phyloP scores from a whole-genome alignment of 768 basidiomycete species.

The Tulasnella sp. region DNA sequence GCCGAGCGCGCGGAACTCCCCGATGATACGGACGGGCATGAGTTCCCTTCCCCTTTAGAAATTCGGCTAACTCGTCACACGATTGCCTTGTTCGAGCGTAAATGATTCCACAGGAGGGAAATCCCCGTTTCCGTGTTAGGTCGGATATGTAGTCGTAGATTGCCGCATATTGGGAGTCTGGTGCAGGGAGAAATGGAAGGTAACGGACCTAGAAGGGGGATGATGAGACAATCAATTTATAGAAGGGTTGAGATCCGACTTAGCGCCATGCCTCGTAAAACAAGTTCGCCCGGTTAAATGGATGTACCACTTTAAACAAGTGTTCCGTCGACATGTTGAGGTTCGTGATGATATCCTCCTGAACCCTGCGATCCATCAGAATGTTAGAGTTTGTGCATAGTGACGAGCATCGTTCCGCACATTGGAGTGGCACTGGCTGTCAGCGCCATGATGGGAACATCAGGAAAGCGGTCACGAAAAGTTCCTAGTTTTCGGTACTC shows the following conservation, averaged over 20 bases:
- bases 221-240: background rate
- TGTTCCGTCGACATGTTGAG: conserved; percentile 51
- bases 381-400: background rate
- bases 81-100: conserved; percentile 63
- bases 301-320: conserved; percentile 59
- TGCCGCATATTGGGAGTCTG: conserved; percentile 51
- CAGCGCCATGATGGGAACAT: conserved; percentile 78
- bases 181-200: conserved; percentile 40
- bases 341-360: conserved; percentile 60
- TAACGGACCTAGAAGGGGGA: conserved; percentile 50
- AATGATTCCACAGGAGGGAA: conserved; percentile 57
- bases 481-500: conserved; percentile 65
- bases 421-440: conserved; percentile 72
- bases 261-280: conserved; percentile 59
- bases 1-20: conserved; percentile 46
- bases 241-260: background rate
- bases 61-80: conserved; percentile 60
- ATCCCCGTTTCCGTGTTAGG: conserved; percentile 51
- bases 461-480: conserved; percentile 57
- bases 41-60: conserved; percentile 58
- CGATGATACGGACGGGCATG: conserved; percentile 67
- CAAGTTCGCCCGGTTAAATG: conserved; percentile 72
- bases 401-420: conserved; percentile 35
- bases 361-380: conserved; percentile 45
- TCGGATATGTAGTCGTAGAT: conserved; percentile 58